Conservation (phyloP, 768 basidiomycete genomes). For the Galerina marginata region DNA sequence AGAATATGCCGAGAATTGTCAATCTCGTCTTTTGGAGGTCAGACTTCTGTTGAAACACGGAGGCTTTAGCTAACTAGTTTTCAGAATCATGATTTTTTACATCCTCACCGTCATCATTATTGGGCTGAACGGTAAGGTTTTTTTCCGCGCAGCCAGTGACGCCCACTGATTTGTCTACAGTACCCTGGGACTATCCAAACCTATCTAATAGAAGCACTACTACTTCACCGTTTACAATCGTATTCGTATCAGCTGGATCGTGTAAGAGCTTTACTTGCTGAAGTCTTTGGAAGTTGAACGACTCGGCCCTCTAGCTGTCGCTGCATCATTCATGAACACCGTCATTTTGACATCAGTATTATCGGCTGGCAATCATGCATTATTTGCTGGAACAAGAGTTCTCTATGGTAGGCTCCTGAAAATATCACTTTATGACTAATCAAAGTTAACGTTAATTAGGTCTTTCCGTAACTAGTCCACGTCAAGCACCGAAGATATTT, state of each 20-base stretch:
- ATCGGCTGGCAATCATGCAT: conserved; percentile 85
- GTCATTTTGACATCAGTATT: conserved; percentile 84
- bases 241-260: conserved; percentile 78
- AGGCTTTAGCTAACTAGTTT: conserved; percentile 1
- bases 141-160: background rate
- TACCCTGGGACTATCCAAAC: conserved; percentile 79
- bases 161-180: conserved; percentile 34
- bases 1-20: conserved; percentile 87
- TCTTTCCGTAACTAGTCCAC: conserved; percentile 58
- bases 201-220: conserved; percentile 72
- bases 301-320: conserved; percentile 48
- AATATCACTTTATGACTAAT: background rate
- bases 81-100: conserved; percentile 84
- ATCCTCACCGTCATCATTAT: conserved; percentile 77
- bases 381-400: conserved; percentile 85
- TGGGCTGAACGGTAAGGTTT: conserved; percentile 71
- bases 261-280: conserved; percentile 24
- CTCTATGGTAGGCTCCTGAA: conserved; percentile 56
- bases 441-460: conserved; percentile 36
- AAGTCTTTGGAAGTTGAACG: conserved; percentile 9
- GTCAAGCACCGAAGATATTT: conserved; percentile 77
- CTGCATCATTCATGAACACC: conserved; percentile 86
- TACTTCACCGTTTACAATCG: conserved; percentile 89
- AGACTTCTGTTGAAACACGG: conserved; percentile 16
- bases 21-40: conserved; percentile 92